Evolutionary conservation across 495 filamentous ascomycete genomes (phyloP), one percentile per base, ranked within the genome.

Genomic region (Penicillium pulvis): DNA sequence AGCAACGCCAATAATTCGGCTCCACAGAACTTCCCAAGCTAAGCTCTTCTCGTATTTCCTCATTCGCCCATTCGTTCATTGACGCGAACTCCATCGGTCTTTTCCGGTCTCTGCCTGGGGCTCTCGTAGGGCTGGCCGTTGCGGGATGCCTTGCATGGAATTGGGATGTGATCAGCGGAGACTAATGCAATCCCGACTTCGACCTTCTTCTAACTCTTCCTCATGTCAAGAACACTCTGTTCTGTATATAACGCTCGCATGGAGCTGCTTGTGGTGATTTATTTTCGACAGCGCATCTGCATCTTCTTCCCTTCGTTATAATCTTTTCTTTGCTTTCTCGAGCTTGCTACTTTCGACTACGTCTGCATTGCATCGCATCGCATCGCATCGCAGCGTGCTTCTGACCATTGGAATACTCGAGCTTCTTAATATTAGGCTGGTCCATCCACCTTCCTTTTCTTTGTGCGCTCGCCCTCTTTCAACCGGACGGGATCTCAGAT

Each of bases 71-170:
- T 59, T 60, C 51, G 61, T 41, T 35, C 31, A 53, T 53, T 53
- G 19, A 17, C 33, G 51, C 33, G 51, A 53, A 30, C 51, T 36
- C 51, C 55, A 28, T 66, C 63, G 63, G 63, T 64, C 50, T 52
- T 64, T 60, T 64, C 62, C 58, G 62, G 44, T 60, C 55, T 48
- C 47, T 65, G 62, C 65, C 65, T 68, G 62, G 65, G 65, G 62
- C 57, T 47, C 57, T 47, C 56, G 41, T 66, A 62, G 63, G 61
- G 61, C 61, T 64, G 61, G 61, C 53, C 61, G 57, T 64, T 64
- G 59, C 53, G 59, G 59, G 59, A 55, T 53, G 60, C 59, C 59
- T 60, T 57, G 51, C 51, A 60, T 26, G 53, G 53, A 14, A 47
- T 46, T 2, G 24, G 45, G 9, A 19, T 41, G 31, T n/a, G 46